Base-by-base conservation (phyloP, 148 eudicot genomes). In the Camellia sinensis region DNA sequence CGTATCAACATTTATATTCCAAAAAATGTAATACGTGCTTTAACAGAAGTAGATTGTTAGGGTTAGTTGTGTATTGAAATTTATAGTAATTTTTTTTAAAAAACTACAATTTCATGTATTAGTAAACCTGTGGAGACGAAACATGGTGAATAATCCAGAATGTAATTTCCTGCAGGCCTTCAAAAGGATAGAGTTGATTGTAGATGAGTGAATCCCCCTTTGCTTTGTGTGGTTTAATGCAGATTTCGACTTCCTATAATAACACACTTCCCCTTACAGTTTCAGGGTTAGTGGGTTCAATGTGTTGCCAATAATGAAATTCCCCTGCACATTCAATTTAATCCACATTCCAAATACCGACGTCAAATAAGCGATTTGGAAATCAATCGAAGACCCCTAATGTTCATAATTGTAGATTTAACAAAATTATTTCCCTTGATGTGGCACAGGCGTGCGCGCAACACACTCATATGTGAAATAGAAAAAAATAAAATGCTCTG, bases 131-230 rank as follows among this genome's bases (percentile, higher is more conserved):
- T 89, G n/a, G 78, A 96, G 92, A 66, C 88, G 95, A n/a, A 45
- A 92, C 99, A 56, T 96, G 99, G 81, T 96, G 99, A 57, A 96
- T 93, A n/a, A 96, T 43, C 99, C 99, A 65, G 98, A 96, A 64
- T 96, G 83, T 96, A 96, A 64, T 96, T 96, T n/a, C n/a, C 87
- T 87, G 91, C 67, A 96, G 95, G 62, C 98, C 97, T 88, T 92
- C 89, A 63, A 88, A 96, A 65, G 99, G 98, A 77, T 96, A 93
- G 18, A 92, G 93, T 82, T 96, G 99, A 79, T 77, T 91, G 81
- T 96, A 96, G 22, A 92, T 83, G 40, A 91, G 89, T 78, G 99
- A 87, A 62, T 87, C 77, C 14, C 99, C 99, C 1, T 69, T 84
- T 46, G 98, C 97, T 84, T 79, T 84, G 73, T 79, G 88, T 74